Evolutionary conservation across 805 yeast genomes (phyloP).

Genomic region (Sugiyamaella lignohabitans): DNA sequence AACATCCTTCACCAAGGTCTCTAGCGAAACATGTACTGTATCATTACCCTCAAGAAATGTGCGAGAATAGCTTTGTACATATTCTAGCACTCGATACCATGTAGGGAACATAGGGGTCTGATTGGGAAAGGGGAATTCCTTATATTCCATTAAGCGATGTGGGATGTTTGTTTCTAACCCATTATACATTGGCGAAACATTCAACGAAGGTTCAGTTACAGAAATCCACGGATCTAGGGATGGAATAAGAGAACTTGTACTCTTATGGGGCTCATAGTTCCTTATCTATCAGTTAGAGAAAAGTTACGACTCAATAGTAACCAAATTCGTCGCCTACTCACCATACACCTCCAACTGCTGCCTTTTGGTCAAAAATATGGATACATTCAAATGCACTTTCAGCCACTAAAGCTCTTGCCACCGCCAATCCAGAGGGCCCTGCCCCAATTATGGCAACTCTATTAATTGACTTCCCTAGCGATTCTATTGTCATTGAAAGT

Average conservation of each 20-base stretch:
- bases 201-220: constrained; percentile 28
- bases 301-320: not conserved
- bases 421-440: constrained; percentile 69
- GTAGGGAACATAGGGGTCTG: constrained; percentile 45
- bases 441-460: constrained; percentile 66
- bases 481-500: not conserved
- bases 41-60: constrained; percentile 33
- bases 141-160: constrained; percentile 59
- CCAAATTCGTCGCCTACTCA: constrained; percentile 41
- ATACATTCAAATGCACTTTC: constrained; percentile 41
- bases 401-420: constrained; percentile 53
- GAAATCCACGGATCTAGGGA: constrained; percentile 25
- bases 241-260: constrained; percentile 28
- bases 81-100: constrained; percentile 54
- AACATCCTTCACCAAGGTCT: constrained; percentile 43
- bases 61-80: constrained; percentile 49
- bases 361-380: constrained; percentile 54
- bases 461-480: constrained; percentile 18
- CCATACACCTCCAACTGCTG: constrained; percentile 77
- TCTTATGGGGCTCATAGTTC: constrained; percentile 8
- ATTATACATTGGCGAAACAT: constrained; percentile 56
- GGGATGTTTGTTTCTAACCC: constrained; percentile 65
- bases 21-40: constrained; percentile 35
- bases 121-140: constrained; percentile 41
- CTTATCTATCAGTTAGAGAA: not conserved